Base-by-base conservation (phyloP, 441 rosid species). In the Populus hybrid region DNA sequence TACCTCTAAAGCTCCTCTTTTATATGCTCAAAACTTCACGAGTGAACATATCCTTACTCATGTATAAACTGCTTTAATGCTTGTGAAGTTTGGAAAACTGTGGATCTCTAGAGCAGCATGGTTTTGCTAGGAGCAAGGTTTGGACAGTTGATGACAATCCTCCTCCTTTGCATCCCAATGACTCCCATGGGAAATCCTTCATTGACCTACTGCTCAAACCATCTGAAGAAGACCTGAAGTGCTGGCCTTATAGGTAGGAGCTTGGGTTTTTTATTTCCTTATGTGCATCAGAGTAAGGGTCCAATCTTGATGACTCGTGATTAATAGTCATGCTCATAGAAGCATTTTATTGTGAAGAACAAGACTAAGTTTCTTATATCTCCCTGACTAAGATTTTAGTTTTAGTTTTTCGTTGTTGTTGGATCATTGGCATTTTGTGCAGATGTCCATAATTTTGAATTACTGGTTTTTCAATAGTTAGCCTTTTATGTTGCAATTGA, bases 61-160 rank as follows among this genome's bases (percentile, higher is more conserved):
- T 70, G 66, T 40, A 23, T 42, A 23, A n/a, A 36, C 6, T 65
- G 7, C 38, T 75, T 79, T 32, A 73, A 80, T 85, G 75, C 65
- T 79, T 42, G n/a, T 80, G 67, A 90, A 92, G 99, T 92, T 93
- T 88, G 88, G 90, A n/a, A 30, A 88, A 83, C 81, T 80, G 82
- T 59, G 99, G 97, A 77, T 66, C 92, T 70, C 87, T 88, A 7
- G 94, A 92, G 85, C 84, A 83, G 57, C 98, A 97, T 86, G 99
- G 99, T 72, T 92, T 97, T 85, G 97, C 98, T 79, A 88, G 97
- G 85, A 94, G 89, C 81, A 93, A 91, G 87, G 72, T 90, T 38
- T 97, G 99, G 98, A 89, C 81, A 77, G 75, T 96, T 75, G 98
- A 94, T 53, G 81, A 78, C 74, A 87, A 80, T 71, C 96, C 98